Conservation (phyloP, 106 monocot genomes). For the Dendrobium officinale region DNA sequence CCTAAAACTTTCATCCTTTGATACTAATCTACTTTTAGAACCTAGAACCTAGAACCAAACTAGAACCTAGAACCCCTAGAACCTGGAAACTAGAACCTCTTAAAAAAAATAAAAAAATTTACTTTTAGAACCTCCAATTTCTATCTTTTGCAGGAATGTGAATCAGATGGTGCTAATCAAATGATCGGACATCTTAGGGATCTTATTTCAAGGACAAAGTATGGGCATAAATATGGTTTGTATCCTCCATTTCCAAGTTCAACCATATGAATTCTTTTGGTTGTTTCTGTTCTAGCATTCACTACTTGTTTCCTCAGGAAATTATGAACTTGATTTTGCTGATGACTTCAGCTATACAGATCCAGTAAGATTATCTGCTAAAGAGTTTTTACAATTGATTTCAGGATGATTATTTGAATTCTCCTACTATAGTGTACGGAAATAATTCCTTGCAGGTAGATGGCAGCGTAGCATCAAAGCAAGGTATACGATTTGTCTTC, state of each 20-base stretch:
- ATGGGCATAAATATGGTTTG: constrained; percentile 62
- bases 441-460: constrained; percentile 51
- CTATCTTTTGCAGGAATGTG: constrained; percentile 60
- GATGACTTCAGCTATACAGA: constrained; percentile 91
- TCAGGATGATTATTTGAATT: not conserved
- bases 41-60: too few relatives aligned
- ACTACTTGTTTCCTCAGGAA: constrained; percentile 40
- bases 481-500: constrained; percentile 92
- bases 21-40: not conserved
- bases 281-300: not conserved
- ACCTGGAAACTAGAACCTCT: too few relatives aligned
- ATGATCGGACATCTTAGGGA: constrained; percentile 81
- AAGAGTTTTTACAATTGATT: not conserved
- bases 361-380: constrained; percentile 40
- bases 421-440: not conserved
- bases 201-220: constrained; percentile 47
- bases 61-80: too few relatives aligned
- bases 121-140: not conserved
- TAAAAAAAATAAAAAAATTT: too few relatives aligned
- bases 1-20: not conserved
- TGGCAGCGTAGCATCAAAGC: constrained; percentile 81
- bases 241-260: not conserved
- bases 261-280: not conserved
- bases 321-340: constrained; percentile 77
- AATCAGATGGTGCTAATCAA: constrained; percentile 75